A percentile compares a stretch with the other conserved stretches of the same genome.
phyloP scores from a whole-genome alignment of 1,284 basidiomycete species.

The Xanthoconium separans region DNA sequence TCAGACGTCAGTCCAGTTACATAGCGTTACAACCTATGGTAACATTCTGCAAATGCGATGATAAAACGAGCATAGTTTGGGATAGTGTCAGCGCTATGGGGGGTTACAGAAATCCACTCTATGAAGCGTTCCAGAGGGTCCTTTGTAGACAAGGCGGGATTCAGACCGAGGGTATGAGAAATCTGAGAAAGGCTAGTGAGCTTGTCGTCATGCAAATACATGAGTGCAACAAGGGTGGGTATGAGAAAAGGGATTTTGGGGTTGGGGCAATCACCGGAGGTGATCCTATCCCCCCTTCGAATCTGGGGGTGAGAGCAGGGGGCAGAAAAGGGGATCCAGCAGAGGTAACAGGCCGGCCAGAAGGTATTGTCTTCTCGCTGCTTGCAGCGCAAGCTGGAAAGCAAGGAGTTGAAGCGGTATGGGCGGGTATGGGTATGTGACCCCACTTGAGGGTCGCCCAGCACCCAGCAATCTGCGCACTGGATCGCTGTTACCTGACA shows the following conservation, averaged over 20 bases:
- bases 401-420: background rate
- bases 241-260: background rate
- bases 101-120: background rate
- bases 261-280: background rate
- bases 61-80: background rate
- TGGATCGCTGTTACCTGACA: background rate
- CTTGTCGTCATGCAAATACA: background rate
- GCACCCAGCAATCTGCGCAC: background rate
- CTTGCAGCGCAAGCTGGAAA: background rate
- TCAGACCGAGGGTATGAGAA: background rate
- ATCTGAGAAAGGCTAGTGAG: background rate
- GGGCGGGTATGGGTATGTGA: background rate
- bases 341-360: background rate
- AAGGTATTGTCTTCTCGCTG: background rate
- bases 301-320: background rate
- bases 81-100: background rate
- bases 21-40: background rate
- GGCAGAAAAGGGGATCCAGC: background rate
- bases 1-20: too few species aligned
- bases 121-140: background rate
- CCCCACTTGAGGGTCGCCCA: background rate
- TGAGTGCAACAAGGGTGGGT: background rate
- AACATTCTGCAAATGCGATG: background rate
- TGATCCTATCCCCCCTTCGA: background rate
- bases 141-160: background rate